Evolutionary conservation across 1,284 basidiomycete species (phyloP), one percentile per base, ranked within the genome.

Genomic region (Meripilus lineatus): DNA sequence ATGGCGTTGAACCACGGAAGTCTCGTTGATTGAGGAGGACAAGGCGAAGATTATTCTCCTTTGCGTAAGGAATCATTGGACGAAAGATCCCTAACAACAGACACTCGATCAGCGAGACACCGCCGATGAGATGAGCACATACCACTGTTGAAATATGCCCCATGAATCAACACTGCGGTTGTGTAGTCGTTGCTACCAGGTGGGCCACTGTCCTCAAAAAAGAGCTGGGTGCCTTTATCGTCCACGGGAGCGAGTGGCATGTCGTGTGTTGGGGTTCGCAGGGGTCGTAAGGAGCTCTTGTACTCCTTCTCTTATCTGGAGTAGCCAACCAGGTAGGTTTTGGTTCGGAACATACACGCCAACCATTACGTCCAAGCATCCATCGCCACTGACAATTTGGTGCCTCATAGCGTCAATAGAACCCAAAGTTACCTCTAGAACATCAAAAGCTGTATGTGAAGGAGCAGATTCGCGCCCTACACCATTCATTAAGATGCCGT

Each of bases 11-110:
- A 18, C 51, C 52, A 14, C 36, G 40, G 41, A 56, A 57, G 40
- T 57, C 58, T 17, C 58, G 48, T n/a, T 45, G 41, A 35, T 57
- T 58, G 22, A 58, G 30, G 1, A 50, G 40, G n/a, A 58, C 46
- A 18, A 58, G 37, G 14, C 56, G 54, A 13, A 56, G 32, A 22
- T 55, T 51, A 42, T 48, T 20, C 5, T 43, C 10, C 1, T 47
- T 32, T 5, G 50, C 50, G 20, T 40, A 49, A 5, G 52, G 48
- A 14, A 53, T 28, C 34, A 56, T 44, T 6, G 33, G 48, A 13
- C 38, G 17, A 23, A 52, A 58, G 39, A 45, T 47, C 11, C 36
- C 49, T 47, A 23, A 10, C 10, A 30, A n/a, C 8, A 30, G n/a
- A 10, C 28, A 8, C 8, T 30, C 10, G n/a, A 30, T 30, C 8